Base-by-base conservation (phyloP, 495 filamentous ascomycete genomes). In the Xylaria acuta region DNA sequence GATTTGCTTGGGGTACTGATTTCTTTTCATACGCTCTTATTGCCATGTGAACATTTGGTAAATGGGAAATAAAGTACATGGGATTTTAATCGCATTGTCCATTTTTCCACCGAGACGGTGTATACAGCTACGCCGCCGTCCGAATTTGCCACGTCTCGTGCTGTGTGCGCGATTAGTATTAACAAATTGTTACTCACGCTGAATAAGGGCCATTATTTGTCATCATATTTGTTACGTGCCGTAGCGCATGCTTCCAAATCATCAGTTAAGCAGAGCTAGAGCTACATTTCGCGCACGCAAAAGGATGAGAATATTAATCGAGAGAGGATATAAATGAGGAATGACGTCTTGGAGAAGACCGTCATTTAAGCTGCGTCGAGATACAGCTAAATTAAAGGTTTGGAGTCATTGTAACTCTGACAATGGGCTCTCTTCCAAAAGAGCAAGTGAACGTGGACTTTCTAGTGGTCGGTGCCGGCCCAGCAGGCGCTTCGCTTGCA, bases 401-500 rank as follows among this genome's bases (percentile, higher is more conserved):
- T 1, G 27, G 14, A 62, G 5, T 18, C 7, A 38, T 43, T 32
- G 16, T 5, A 20, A 11, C 20, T 67, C 9, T 16, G 5, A 62
- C 53, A 43, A 68, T 73, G 71, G 64, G 43, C 22, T 72, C 71
- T 22, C 1, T 16, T 20, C 36, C 12, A 9, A 43, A 60, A 6
- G 41, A 72, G 3, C 2, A 12, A 20, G 40, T 72, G 18, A 47
- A 47, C 32, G 71, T 73, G 27, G 80, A 84, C 70, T 79, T 81
- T 69, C 77, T 88, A 6, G 83, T 88, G 14, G 76, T 86, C 27
- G 86, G 86, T 30, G 79, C 86, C 38, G 86, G 86, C 3, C 86
- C 86, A 18, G 86, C 86, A 6, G 86, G 86, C 3, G 84, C 84
- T 49, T 75, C 82, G 3, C 74, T 87, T n/a, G 86, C 84, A 18